A percentile compares a stretch with the other conserved stretches of the same genome.
These are phyloP conservation scores for Mucor indicus DNA, from an alignment of 371 early-diverging fungal species.

Conservation along the genomic window DNA sequence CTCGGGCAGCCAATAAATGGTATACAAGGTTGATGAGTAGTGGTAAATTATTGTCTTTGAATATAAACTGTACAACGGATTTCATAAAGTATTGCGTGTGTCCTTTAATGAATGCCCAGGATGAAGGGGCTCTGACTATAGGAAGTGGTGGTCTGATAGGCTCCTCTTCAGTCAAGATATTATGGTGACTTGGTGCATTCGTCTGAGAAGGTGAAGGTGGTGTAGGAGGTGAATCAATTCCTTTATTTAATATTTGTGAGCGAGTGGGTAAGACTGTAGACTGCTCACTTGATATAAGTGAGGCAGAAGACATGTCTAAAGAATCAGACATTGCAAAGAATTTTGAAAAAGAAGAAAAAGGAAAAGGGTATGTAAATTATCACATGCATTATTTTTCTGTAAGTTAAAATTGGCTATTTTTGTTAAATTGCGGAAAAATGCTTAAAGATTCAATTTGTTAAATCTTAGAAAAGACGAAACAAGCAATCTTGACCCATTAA, in stretches of 20 bases:
- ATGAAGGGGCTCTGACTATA: conserved; percentile 18
- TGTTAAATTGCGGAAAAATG: background rate
- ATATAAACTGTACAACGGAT: conserved; percentile 23
- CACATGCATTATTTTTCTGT: conserved; percentile 9
- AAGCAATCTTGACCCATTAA: too few relatives aligned
- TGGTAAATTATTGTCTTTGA: conserved; percentile 43
- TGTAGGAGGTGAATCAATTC: conserved; percentile 3
- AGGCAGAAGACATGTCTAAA: conserved; percentile 38
- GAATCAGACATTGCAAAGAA: conserved; percentile 7
- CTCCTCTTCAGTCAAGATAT: background rate
- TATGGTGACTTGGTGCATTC: background rate
- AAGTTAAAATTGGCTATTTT: background rate
- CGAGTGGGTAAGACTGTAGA: too few relatives aligned
- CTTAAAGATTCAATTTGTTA: background rate
- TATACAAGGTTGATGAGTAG: conserved; percentile 33
- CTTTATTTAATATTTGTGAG: too few relatives aligned
- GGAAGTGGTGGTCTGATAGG: background rate
- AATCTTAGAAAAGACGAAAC: background rate
- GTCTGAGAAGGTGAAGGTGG: background rate
- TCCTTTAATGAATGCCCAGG: conserved; percentile 20
- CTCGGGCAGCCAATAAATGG: conserved; percentile 31
- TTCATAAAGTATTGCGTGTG: conserved; percentile 19
- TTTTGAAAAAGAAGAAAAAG: background rate
- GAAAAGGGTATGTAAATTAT: background rate
- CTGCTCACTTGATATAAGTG: conserved; percentile 14